phyloP scores from a whole-genome alignment of 2,329 filamentous ascomycete genomes.

The Nemania sp. region DNA sequence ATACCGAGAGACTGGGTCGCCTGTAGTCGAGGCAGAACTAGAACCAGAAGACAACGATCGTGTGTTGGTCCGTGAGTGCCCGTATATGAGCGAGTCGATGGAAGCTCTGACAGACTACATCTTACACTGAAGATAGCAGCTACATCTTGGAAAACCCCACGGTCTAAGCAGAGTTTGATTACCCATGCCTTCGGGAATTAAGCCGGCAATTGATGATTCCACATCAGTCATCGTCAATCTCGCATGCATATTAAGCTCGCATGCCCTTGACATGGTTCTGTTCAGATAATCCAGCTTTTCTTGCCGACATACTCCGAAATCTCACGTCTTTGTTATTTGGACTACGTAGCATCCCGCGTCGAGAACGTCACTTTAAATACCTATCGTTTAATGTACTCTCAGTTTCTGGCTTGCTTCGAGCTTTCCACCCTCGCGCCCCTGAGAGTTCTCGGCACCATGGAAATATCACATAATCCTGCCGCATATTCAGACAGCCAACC shows the following conservation, averaged over 20 bases:
- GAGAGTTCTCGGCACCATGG: constrained; percentile 29
- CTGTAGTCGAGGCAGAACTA: too few relatives aligned
- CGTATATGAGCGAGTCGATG: constrained; percentile 1
- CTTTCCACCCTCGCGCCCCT: background rate
- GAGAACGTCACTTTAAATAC: background rate
- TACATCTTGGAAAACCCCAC: constrained; percentile 6
- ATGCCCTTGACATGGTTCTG: background rate
- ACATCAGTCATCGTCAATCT: constrained; percentile 20
- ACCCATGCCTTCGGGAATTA: constrained; percentile 18
- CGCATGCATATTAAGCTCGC: constrained; percentile 15
- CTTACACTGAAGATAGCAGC: constrained; percentile 4
- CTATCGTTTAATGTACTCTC: background rate
- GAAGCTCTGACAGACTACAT: background rate
- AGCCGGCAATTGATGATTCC: constrained; percentile 17
- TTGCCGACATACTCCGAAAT: constrained; percentile 7
- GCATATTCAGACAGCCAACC: constrained; percentile 23
- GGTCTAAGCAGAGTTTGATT: constrained; percentile 5
- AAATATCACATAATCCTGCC: constrained; percentile 23
- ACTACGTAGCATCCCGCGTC: background rate
- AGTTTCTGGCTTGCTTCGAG: background rate
- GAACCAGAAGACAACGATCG: background rate
- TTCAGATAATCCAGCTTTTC: constrained; percentile 13
- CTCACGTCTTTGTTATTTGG: background rate
- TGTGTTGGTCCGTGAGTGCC: background rate
- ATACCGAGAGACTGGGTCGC: too few relatives aligned